Conservation (phyloP, 2,329 filamentous ascomycete species). For the Metarhizium sp. region DNA sequence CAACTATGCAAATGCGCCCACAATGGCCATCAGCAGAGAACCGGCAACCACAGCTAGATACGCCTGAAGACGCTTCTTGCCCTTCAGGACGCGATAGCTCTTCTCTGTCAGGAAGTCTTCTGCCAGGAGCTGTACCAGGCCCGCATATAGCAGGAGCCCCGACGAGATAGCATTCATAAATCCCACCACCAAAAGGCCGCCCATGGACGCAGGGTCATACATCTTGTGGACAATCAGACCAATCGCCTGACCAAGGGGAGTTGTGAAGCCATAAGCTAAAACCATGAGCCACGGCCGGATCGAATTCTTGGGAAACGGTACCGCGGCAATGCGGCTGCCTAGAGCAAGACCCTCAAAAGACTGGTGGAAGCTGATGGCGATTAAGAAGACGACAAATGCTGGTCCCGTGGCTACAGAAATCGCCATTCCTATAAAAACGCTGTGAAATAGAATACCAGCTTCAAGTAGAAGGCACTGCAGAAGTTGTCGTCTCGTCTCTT, state of each 20-base stretch:
- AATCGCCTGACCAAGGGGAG: slow-evolving; percentile 75
- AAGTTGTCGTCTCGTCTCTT: slow-evolving; percentile 57
- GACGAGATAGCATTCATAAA: slow-evolving; percentile 82
- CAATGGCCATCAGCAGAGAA: slow-evolving; percentile 59
- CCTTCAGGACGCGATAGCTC: slow-evolving; percentile 58
- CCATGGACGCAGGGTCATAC: slow-evolving; percentile 63
- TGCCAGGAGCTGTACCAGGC: slow-evolving; percentile 72
- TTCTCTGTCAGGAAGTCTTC: slow-evolving; percentile 76
- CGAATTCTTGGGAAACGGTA: slow-evolving; percentile 67
- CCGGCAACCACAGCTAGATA: slow-evolving; percentile 55
- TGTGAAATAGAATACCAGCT: slow-evolving; percentile 77
- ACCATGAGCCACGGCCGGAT: slow-evolving; percentile 78
- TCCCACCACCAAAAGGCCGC: slow-evolving; percentile 71
- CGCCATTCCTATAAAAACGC: slow-evolving; percentile 80
- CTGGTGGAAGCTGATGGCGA: slow-evolving; percentile 78
- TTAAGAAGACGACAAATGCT: slow-evolving; percentile 68
- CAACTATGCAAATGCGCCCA: slow-evolving; percentile 60
- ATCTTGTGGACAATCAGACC: slow-evolving; percentile 68
- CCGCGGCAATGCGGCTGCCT: slow-evolving; percentile 73
- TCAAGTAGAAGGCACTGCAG: slow-evolving; percentile 73
- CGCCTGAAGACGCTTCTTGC: slow-evolving; percentile 51
- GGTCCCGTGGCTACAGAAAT: slow-evolving; percentile 73
- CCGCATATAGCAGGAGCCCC: slow-evolving; percentile 72
- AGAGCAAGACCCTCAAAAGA: slow-evolving; percentile 84
- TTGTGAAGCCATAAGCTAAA: slow-evolving; percentile 65